Conservation (phyloP, 2,329 filamentous ascomycete species). For the Neofusicoccum cordaticola region DNA sequence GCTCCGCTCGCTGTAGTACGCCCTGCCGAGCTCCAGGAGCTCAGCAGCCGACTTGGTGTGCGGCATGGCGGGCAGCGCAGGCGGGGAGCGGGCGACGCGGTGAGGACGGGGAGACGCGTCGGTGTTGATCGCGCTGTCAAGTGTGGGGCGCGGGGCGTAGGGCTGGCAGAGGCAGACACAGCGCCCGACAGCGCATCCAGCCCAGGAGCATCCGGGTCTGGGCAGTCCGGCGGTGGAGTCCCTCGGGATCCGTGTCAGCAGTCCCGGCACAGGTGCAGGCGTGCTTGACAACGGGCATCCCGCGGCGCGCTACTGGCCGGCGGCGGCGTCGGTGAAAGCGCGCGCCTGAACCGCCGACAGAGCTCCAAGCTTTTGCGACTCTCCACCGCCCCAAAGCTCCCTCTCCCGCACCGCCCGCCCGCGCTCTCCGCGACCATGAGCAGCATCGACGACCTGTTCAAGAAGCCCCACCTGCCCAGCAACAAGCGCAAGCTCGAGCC, state of each 20-base stretch:
- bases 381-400: not conserved
- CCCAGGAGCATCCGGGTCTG: too few species aligned
- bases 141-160: conserved; percentile 6
- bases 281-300: too few species aligned
- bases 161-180: not conserved
- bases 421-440: conserved; percentile 44
- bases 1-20: conserved; percentile 36
- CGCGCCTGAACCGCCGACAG: not conserved
- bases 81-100: not conserved
- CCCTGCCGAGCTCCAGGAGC: conserved; percentile 33
- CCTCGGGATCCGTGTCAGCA: too few species aligned
- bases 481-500: conserved; percentile 60
- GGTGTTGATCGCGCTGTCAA: conserved; percentile 1
- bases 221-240: too few species aligned
- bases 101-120: conserved; percentile 8
- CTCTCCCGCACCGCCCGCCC: not conserved
- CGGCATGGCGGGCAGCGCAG: conserved; percentile 25
- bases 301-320: too few species aligned
- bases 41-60: conserved; percentile 33
- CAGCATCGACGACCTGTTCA: conserved; percentile 63
- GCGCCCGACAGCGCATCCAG: too few species aligned
- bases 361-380: conserved; percentile 6
- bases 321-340: too few species aligned
- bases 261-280: too few species aligned
- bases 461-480: conserved; percentile 50